Conservation (phyloP, 2,329 filamentous ascomycete genomes). For the Ophiostoma sp. region DNA sequence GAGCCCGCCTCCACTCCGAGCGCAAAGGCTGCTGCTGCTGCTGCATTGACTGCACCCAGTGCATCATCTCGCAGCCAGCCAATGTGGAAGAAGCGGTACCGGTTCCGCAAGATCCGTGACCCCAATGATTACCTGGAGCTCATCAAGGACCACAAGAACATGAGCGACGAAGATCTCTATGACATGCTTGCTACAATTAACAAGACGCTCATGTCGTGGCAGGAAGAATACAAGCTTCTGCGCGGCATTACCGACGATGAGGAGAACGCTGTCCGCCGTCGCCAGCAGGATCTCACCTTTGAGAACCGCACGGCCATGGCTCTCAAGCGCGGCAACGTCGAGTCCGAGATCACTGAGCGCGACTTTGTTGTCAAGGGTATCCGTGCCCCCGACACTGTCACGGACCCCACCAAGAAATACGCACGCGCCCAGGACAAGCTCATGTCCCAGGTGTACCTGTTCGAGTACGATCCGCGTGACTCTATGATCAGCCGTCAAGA, state of each 20-base stretch:
- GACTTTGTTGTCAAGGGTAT: slow-evolving; percentile 53
- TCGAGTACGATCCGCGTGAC: slow-evolving; percentile 55
- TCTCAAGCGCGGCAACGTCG: slow-evolving; percentile 41
- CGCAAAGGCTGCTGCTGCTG: background rate
- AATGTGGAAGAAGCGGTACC: slow-evolving; percentile 38
- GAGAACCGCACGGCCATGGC: slow-evolving; percentile 40
- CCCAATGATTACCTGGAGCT: slow-evolving; percentile 45
- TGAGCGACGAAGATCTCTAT: slow-evolving; percentile 45
- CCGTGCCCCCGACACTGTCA: slow-evolving; percentile 42
- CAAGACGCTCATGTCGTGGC: slow-evolving; percentile 46
- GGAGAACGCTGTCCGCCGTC: slow-evolving; percentile 50
- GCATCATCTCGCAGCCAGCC: slow-evolving; percentile 22
- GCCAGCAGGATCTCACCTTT: slow-evolving; percentile 38
- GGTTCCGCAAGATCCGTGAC: slow-evolving; percentile 48
- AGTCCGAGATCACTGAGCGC: slow-evolving; percentile 43
- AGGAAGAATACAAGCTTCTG: slow-evolving; percentile 50
- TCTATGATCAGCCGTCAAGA: slow-evolving; percentile 56
- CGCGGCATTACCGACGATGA: slow-evolving; percentile 51
- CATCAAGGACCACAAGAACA: slow-evolving; percentile 47
- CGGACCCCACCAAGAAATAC: slow-evolving; percentile 45
- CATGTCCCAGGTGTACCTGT: slow-evolving; percentile 56
- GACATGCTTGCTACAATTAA: slow-evolving; percentile 43
- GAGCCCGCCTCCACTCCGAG: background rate
- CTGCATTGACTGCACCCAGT: background rate
- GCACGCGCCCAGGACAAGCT: slow-evolving; percentile 49